Evolutionary conservation across 345 rosid species (phyloP).

Genomic region (Citrus mangshanensis): DNA sequence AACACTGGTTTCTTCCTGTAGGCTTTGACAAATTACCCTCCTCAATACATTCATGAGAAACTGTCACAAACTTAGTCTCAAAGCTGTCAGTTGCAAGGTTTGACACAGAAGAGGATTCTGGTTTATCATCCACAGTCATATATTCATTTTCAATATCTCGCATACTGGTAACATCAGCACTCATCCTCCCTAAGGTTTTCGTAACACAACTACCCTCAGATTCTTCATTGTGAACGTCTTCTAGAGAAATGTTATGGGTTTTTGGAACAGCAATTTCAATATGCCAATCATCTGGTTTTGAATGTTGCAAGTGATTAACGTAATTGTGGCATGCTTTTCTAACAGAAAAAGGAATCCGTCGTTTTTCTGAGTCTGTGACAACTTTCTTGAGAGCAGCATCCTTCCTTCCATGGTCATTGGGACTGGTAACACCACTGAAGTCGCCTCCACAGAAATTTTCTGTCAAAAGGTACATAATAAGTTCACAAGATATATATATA

Average conservation of each 20-base stretch:
- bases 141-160: slow-evolving; percentile 53
- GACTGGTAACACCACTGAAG: slow-evolving; percentile 51
- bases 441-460: slow-evolving; percentile 64
- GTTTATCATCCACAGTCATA: slow-evolving; percentile 57
- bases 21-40: slow-evolving; percentile 38
- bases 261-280: slow-evolving; percentile 73
- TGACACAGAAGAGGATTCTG: slow-evolving; percentile 55
- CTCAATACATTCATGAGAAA: slow-evolving; percentile 43
- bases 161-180: slow-evolving; percentile 35
- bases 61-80: slow-evolving; percentile 47
- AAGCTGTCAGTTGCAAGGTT: slow-evolving; percentile 39
- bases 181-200: slow-evolving; percentile 48
- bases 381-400: slow-evolving; percentile 41
- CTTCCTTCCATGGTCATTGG: slow-evolving; percentile 47
- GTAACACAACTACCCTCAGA: slow-evolving; percentile 76
- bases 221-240: slow-evolving; percentile 62
- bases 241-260: slow-evolving; percentile 33
- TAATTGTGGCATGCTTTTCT: slow-evolving; percentile 43
- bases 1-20: slow-evolving; percentile 38
- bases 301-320: slow-evolving; percentile 32
- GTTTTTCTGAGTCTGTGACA: slow-evolving; percentile 42
- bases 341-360: slow-evolving; percentile 54
- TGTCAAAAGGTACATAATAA: slow-evolving; percentile 21
- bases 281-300: slow-evolving; percentile 69
- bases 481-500: neutral